Evolutionary conservation across 148 eudicot species (phyloP).

Genomic region (Vaccinium myrtillus): DNA sequence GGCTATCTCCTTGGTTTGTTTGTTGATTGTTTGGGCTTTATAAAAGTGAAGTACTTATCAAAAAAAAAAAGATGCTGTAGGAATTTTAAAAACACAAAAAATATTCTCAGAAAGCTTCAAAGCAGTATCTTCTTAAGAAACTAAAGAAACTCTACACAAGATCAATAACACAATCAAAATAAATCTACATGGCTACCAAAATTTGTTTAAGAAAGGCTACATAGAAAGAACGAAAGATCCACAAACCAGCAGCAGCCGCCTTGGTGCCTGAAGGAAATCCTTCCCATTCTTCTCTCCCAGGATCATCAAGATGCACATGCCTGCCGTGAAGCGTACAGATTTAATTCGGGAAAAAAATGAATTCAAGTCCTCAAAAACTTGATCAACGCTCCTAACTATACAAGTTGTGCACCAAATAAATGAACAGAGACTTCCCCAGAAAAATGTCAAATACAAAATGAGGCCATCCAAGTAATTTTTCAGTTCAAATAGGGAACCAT

Average conservation of each 20-base stretch:
- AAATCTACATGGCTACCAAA: neutral
- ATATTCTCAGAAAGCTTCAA: neutral
- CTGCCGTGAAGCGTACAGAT: constrained; percentile 32
- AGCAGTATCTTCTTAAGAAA: neutral
- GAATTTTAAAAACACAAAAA: too few species aligned
- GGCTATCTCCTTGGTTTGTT: too few species aligned
- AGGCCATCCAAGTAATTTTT: neutral
- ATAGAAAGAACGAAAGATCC: neutral
- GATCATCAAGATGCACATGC: constrained; percentile 95
- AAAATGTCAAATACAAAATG: neutral
- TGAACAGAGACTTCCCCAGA: neutral
- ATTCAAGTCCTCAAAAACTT: neutral
- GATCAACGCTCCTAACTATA: neutral
- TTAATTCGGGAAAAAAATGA: neutral
- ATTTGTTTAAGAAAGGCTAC: neutral
- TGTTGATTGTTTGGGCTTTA: too few species aligned
- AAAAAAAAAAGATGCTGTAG: too few species aligned
- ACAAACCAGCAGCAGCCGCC: constrained; percentile 97
- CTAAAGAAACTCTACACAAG: neutral
- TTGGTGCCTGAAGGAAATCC: constrained; percentile 97
- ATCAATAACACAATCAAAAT: neutral
- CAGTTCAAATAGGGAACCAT: neutral
- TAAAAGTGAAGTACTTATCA: too few species aligned
- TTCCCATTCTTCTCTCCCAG: constrained; percentile 97
- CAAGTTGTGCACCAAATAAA: neutral